Base-by-base conservation (phyloP, 75 land plant species). In the Pinus albicaulis region DNA sequence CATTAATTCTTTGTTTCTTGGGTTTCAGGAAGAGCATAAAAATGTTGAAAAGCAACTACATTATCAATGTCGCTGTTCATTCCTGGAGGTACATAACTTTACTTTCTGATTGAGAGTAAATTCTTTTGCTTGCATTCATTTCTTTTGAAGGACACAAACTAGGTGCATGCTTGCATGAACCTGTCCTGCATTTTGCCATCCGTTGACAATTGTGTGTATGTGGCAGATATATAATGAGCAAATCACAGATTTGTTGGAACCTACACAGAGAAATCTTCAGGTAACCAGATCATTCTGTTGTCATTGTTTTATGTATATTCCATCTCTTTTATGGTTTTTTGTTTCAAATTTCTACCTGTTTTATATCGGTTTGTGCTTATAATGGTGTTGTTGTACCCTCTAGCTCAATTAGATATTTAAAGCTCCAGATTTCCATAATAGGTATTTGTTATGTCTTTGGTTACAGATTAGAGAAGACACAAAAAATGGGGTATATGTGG, bases 51-150 rank as follows among this genome's bases (percentile, higher is more conserved):
- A 88, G 73, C 90, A 91, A 80, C 89, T 95, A 12, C 83, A 72
- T 16, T 95, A 92, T 82, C 95, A 91, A 59, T 97, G 98, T 59
- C 85, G 92, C 24, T 92, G 93, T 68, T 92, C 95, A 44, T 90
- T 92, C 57, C 90, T 92, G 64, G 95, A 92, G 95, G 95, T 89
- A 71, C 28, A 34, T 58, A 19, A n/a, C 53, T 23, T 41, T 61
- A 44, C 14, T 3, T 31, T 68, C 48, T n/a, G 53, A 68, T 11
- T 41, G 24, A 11, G 12, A 68, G 17, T 8, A 38, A 41, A 38
- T 68, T n/a, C 8, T 20, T 68, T 19, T 58, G 10, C 48, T 2
- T 13, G 57, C 53, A 26, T 19, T 56, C 28, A 24, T 19, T 71
- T 71, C 16, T 58, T 13, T 56, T 19, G 34, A 44, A 78, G 8